These are phyloP conservation scores for Diutina siamensis DNA, from an alignment of 1,139 yeast genomes.

Conservation along the genomic window DNA sequence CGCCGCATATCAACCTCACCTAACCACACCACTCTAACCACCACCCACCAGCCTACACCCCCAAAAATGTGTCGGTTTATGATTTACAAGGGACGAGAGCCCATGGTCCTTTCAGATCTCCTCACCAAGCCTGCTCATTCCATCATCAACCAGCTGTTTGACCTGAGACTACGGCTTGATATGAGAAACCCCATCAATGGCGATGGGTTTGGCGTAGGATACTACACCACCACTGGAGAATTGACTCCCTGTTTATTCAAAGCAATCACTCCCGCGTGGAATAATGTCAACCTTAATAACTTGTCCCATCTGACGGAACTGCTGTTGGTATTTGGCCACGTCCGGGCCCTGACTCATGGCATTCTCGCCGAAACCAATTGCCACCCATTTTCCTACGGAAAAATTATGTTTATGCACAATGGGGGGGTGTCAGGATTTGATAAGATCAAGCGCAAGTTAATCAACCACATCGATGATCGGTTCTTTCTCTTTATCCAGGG, in stretches of 20 bases:
- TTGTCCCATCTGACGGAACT: slow-evolving; percentile 82
- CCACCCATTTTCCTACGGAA: slow-evolving; percentile 84
- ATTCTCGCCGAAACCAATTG: slow-evolving; percentile 89
- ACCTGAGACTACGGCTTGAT: slow-evolving; percentile 77
- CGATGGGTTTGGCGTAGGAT: slow-evolving; percentile 97
- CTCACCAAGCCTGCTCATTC: slow-evolving; percentile 95
- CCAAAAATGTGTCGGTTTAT: slow-evolving; percentile 35
- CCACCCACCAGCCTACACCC: no score
- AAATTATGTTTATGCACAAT: slow-evolving; percentile 92
- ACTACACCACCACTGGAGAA: slow-evolving; percentile 52
- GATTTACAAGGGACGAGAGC: slow-evolving; percentile 50
- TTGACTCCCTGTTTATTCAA: slow-evolving; percentile 53
- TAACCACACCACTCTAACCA: no score
- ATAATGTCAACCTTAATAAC: slow-evolving; percentile 78
- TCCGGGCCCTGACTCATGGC: slow-evolving; percentile 92
- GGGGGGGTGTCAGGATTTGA: slow-evolving; percentile 77
- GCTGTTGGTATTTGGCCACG: slow-evolving; percentile 83
- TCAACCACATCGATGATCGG: slow-evolving; percentile 65
- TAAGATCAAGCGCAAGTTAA: slow-evolving; percentile 58
- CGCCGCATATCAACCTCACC: no score
- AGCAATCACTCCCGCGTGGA: slow-evolving; percentile 98
- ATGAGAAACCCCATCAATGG: slow-evolving; percentile 90
- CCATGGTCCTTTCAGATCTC: slow-evolving; percentile 74
- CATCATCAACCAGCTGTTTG: slow-evolving; percentile 91
- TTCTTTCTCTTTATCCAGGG: slow-evolving; percentile 80